Evolutionary conservation across 495 filamentous ascomycete species (phyloP).

Genomic region (Penicillium maclennaniae): DNA sequence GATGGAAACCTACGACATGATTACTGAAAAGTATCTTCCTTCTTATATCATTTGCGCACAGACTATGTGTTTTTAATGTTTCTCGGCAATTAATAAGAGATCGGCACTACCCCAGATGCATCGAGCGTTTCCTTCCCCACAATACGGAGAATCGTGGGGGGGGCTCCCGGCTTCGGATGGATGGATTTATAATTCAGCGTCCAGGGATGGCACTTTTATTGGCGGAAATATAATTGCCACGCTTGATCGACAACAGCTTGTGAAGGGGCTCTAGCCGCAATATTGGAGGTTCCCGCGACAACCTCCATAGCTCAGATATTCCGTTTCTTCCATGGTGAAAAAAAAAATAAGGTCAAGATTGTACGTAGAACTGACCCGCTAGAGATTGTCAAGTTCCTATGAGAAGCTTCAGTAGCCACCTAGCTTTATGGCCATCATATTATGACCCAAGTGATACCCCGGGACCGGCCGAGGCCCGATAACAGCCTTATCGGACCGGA

Average conservation of each 20-base stretch:
- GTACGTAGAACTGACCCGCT: too few species aligned
- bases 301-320: background rate
- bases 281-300: too few species aligned
- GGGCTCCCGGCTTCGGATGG: slow-evolving; percentile 2
- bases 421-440: too few species aligned
- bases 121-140: slow-evolving; percentile 3
- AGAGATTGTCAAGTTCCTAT: too few species aligned
- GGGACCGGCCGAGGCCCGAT: background rate
- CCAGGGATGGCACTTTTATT: slow-evolving; percentile 1
- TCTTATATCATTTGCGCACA: background rate
- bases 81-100: too few species aligned
- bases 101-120: slow-evolving; percentile 1
- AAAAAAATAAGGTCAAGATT: too few species aligned
- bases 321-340: too few species aligned
- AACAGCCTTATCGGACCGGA: slow-evolving; percentile 6
- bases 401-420: too few species aligned
- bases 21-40: background rate
- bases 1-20: background rate
- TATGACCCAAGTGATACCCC: background rate
- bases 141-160: slow-evolving; percentile 9
- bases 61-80: background rate
- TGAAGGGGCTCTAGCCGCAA: background rate
- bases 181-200: slow-evolving; percentile 16
- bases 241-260: background rate
- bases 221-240: slow-evolving; percentile 4